phyloP scores from a whole-genome alignment of 2,329 filamentous ascomycete genomes.

The Aphanocladium album region DNA sequence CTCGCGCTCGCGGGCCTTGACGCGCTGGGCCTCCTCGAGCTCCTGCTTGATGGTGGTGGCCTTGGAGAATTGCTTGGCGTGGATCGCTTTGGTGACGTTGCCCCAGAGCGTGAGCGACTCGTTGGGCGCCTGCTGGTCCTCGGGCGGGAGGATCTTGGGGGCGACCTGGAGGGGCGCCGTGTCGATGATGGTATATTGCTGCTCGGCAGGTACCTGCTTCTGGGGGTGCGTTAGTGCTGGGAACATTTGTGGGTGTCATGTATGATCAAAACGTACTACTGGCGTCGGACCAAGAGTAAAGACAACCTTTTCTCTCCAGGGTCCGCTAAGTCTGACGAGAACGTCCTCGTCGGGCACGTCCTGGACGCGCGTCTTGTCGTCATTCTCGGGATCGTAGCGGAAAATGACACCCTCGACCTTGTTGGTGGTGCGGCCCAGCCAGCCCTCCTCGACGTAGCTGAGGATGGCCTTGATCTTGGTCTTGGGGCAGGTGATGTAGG shows the following conservation, averaged over 20 bases:
- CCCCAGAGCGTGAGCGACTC: constrained; percentile 88
- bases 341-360: constrained; percentile 84
- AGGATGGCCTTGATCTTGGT: constrained; percentile 88
- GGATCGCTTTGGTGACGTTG: constrained; percentile 80
- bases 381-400: constrained; percentile 81
- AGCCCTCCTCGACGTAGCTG: constrained; percentile 90
- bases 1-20: constrained; percentile 77
- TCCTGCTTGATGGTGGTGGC: constrained; percentile 87
- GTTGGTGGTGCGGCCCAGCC: constrained; percentile 88
- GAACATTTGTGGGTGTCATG: background rate
- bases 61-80: constrained; percentile 72
- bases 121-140: constrained; percentile 75
- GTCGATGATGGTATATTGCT: constrained; percentile 76
- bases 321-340: constrained; percentile 74
- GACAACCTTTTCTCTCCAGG: constrained; percentile 71
- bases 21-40: constrained; percentile 83
- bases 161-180: constrained; percentile 76
- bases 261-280: constrained; percentile 50
- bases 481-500: constrained; percentile 83
- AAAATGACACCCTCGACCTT: constrained; percentile 89
- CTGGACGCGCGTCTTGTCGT: constrained; percentile 72
- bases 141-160: constrained; percentile 72
- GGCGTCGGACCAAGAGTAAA: constrained; percentile 57
- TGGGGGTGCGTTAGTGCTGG: constrained; percentile 14
- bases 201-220: constrained; percentile 45